phyloP scores from a whole-genome alignment of 1,284 basidiomycete species.

The Hemileia vastatrix region DNA sequence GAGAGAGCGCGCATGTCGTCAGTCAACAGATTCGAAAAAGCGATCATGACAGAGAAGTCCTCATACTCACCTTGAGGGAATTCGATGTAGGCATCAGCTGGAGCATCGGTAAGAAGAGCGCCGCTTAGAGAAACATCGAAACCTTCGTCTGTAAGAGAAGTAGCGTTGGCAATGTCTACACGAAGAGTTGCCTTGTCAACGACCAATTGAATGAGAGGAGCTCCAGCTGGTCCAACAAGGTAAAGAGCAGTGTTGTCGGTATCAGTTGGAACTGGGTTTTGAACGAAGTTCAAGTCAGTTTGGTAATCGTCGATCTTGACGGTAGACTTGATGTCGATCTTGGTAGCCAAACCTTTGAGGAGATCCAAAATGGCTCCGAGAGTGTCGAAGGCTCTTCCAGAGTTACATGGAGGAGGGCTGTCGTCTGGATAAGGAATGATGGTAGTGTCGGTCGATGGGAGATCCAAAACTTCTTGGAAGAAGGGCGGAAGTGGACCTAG shows the following conservation, averaged over 20 bases:
- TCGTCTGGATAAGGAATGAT: slow-evolving; percentile 35
- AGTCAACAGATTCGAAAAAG: slow-evolving; percentile 48
- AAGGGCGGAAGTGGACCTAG: slow-evolving; percentile 57
- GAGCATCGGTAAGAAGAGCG: slow-evolving; percentile 32
- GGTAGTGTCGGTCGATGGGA: slow-evolving; percentile 50
- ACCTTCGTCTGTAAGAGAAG: slow-evolving; percentile 47
- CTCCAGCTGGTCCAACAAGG: slow-evolving; percentile 60
- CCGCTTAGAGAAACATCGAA: too few species aligned
- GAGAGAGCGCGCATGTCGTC: too few species aligned
- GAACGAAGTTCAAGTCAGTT: slow-evolving; percentile 57
- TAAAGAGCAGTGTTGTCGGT: slow-evolving; percentile 59
- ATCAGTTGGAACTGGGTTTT: slow-evolving; percentile 56
- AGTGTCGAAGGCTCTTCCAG: slow-evolving; percentile 37
- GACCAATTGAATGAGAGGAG: slow-evolving; percentile 58
- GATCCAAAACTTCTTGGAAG: slow-evolving; percentile 54
- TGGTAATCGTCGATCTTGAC: slow-evolving; percentile 43
- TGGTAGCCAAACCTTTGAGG: slow-evolving; percentile 33
- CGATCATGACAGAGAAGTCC: slow-evolving; percentile 44
- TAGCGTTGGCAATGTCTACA: slow-evolving; percentile 58
- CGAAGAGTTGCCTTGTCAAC: slow-evolving; percentile 55
- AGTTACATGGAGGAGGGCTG: slow-evolving; percentile 34
- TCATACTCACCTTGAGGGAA: slow-evolving; percentile 29
- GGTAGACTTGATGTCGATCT: slow-evolving; percentile 33
- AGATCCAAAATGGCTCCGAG: slow-evolving; percentile 32
- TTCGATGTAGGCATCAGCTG: slow-evolving; percentile 40